These are phyloP conservation scores for Scedosporium boydii DNA, from an alignment of 2,329 filamentous ascomycete genomes.

Conservation along the genomic window DNA sequence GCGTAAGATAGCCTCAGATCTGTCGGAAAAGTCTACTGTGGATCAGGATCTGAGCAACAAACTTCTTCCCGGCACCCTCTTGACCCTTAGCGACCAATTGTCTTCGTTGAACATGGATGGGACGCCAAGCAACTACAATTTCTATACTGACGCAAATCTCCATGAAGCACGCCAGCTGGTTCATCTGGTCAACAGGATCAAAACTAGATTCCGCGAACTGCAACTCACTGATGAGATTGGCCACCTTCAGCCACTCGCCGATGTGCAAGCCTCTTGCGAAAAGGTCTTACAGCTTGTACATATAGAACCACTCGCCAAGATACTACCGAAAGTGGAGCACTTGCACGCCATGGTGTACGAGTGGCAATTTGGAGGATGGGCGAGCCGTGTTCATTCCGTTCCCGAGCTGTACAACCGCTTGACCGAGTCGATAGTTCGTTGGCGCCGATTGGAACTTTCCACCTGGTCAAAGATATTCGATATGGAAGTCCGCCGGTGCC, in stretches of 20 bases:
- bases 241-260: constrained; percentile 66
- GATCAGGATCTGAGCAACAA: constrained; percentile 33
- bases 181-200: constrained; percentile 56
- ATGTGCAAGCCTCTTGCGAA: constrained; percentile 67
- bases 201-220: constrained; percentile 63
- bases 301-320: constrained; percentile 74
- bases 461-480: constrained; percentile 89
- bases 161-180: constrained; percentile 67
- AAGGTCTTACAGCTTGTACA: constrained; percentile 68
- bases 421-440: constrained; percentile 72
- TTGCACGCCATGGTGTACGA: constrained; percentile 79
- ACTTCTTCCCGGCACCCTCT: constrained; percentile 56
- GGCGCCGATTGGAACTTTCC: constrained; percentile 82
- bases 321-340: constrained; percentile 80
- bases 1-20: constrained; percentile 23
- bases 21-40: constrained; percentile 12
- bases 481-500: constrained; percentile 66
- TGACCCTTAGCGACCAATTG: constrained; percentile 55
- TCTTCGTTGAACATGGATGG: constrained; percentile 25
- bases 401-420: constrained; percentile 63
- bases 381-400: constrained; percentile 68
- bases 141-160: constrained; percentile 77
- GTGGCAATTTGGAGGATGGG: constrained; percentile 83
- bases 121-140: constrained; percentile 58
- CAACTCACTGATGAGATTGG: constrained; percentile 55